Percentiles rank a stretch among this genome's conserved stretches.
These are phyloP conservation scores for Fusarium heterosporum DNA, from an alignment of 2,329 filamentous ascomycete genomes.

Conservation along the genomic window DNA sequence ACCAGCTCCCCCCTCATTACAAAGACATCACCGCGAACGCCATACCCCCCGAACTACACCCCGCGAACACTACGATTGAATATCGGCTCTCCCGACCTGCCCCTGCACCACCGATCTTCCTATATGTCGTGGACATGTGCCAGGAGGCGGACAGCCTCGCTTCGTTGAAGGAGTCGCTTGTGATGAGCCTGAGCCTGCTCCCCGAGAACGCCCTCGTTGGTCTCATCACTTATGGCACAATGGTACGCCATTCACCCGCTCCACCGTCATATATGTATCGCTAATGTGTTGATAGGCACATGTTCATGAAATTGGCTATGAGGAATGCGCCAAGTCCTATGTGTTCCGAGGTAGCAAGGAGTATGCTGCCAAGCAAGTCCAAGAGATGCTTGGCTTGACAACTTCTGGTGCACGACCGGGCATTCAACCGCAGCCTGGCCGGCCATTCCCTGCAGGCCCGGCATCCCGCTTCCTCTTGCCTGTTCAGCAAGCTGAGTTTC, in stretches of 20 bases:
- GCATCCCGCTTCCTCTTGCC: conserved; percentile 92
- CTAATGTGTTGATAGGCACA: conserved; percentile 71
- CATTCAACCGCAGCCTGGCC: conserved; percentile 79
- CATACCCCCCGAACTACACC: conserved; percentile 85
- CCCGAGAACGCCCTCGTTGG: conserved; percentile 86
- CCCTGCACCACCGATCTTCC: conserved; percentile 86
- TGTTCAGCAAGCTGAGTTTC: conserved; percentile 95
- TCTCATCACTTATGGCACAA: conserved; percentile 90
- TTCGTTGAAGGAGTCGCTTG: conserved; percentile 85
- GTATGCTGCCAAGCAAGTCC: conserved; percentile 98
- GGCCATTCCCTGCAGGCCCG: conserved; percentile 80
- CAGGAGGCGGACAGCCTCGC: conserved; percentile 88
- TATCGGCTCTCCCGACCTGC: conserved; percentile 84
- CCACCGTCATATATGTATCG: not conserved
- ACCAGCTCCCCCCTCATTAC: conserved; percentile 85
- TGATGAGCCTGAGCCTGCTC: conserved; percentile 85
- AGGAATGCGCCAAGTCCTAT: conserved; percentile 97
- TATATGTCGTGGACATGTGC: conserved; percentile 89
- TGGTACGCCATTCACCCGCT: conserved; percentile 67
- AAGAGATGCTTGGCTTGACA: conserved; percentile 94
- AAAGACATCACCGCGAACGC: conserved; percentile 88
- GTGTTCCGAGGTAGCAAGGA: conserved; percentile 99
- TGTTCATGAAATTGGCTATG: conserved; percentile 98
- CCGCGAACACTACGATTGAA: conserved; percentile 88
- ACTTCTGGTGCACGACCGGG: conserved; percentile 79